Evolutionary conservation across 2,329 filamentous ascomycete genomes (phyloP).

Genomic region (Penicillium polonicum): DNA sequence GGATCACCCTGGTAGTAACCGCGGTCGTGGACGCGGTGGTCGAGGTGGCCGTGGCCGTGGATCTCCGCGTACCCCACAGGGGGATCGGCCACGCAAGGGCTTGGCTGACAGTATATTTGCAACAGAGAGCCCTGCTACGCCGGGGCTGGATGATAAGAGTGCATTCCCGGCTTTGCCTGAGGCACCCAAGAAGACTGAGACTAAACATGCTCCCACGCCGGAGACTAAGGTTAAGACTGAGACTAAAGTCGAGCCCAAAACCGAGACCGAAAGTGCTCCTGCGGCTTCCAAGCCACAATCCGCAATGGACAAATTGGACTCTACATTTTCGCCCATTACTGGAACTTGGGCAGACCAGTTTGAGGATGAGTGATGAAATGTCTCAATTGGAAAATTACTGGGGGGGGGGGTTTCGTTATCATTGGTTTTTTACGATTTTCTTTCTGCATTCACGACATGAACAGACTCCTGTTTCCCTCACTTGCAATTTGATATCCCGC

Average conservation of each 20-base stretch:
- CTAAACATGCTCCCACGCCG: constrained; percentile 3
- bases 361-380: constrained; percentile 19
- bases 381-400: neutral
- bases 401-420: neutral
- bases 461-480: constrained; percentile 6
- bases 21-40: constrained; percentile 31
- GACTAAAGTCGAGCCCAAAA: neutral
- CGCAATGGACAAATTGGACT: constrained; percentile 26
- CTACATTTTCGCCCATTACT: constrained; percentile 30
- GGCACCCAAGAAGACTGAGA: constrained; percentile 19
- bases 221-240: neutral
- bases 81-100: constrained; percentile 22
- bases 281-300: constrained; percentile 5
- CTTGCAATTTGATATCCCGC: constrained; percentile 21
- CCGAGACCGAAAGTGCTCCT: neutral
- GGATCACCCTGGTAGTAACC: constrained; percentile 25
- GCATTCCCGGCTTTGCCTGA: constrained; percentile 40
- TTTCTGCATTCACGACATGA: constrained; percentile 18
- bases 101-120: constrained; percentile 16
- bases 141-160: constrained; percentile 30
- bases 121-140: constrained; percentile 17
- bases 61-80: constrained; percentile 25
- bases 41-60: constrained; percentile 31
- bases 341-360: constrained; percentile 38
- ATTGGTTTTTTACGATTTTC: constrained; percentile 4